These are phyloP conservation scores for Didymellaceae sp. DNA, from an alignment of 2,329 filamentous ascomycete species.

Conservation along the genomic window DNA sequence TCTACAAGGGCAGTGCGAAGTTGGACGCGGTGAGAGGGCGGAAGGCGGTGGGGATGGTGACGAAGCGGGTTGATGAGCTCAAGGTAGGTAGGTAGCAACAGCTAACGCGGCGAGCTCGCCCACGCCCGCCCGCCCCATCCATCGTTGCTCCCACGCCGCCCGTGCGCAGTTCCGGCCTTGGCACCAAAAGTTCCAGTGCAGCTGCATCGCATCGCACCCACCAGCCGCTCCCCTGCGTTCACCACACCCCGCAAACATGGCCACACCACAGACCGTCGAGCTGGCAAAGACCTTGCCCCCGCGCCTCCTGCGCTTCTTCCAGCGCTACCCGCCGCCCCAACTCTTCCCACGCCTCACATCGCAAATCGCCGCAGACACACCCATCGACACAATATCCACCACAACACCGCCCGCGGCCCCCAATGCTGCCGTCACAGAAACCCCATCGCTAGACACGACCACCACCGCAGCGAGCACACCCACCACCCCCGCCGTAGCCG, in stretches of 20 bases:
- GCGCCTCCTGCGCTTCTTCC: constrained; percentile 84
- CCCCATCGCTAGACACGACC: constrained; percentile 34
- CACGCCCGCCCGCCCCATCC: constrained; percentile 1
- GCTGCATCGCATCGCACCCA: neutral
- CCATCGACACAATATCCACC: constrained; percentile 22
- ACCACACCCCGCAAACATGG: constrained; percentile 25
- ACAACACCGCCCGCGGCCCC: constrained; percentile 28
- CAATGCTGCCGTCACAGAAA: constrained; percentile 49
- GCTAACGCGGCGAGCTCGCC: constrained; percentile 28
- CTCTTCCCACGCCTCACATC: constrained; percentile 49
- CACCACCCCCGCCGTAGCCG: constrained; percentile 1
- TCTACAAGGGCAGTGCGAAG: neutral
- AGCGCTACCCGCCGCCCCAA: constrained; percentile 77
- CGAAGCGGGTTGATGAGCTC: constrained; percentile 7
- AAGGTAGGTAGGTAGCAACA: constrained; percentile 22
- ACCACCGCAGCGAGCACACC: constrained; percentile 10
- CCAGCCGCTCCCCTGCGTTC: neutral
- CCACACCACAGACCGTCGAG: constrained; percentile 48
- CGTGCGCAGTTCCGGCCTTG: constrained; percentile 3
- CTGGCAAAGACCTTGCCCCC: constrained; percentile 77
- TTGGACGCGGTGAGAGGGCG: neutral
- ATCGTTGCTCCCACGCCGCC: too few species aligned
- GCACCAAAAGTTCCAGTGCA: constrained; percentile 6
- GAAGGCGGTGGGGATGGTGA: neutral
- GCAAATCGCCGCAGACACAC: constrained; percentile 16